Evolutionary conservation across 192 early-diverging fungal species (phyloP).

Genomic region (Rhizophagus prolifer): DNA sequence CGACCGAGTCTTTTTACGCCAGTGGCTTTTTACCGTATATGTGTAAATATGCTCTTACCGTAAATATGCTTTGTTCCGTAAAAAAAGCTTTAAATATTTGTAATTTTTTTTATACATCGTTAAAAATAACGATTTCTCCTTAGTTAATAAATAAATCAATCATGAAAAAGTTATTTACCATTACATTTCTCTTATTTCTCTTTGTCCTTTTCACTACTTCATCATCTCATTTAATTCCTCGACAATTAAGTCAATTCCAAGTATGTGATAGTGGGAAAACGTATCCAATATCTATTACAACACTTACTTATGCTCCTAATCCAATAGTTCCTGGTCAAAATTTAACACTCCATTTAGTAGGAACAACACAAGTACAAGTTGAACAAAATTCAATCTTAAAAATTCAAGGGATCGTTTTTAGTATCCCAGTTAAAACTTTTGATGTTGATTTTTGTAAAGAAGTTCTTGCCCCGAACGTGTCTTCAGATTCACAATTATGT

Average conservation of each 20-base stretch:
- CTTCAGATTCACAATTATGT: background rate
- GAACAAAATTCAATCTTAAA: background rate
- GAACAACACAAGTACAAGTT: background rate
- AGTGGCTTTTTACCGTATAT: no score
- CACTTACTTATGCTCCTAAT: background rate
- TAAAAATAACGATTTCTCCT: no score
- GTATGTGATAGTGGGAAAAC: background rate
- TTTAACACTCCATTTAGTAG: background rate
- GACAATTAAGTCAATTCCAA: background rate
- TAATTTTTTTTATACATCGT: no score
- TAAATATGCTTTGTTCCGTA: no score
- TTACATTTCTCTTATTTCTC: background rate
- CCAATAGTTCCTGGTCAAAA: background rate
- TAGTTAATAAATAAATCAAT: background rate
- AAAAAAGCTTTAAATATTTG: no score
- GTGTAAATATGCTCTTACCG: no score
- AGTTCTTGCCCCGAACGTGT: no score
- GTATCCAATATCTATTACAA: background rate
- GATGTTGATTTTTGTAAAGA: background rate
- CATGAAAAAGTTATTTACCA: background rate
- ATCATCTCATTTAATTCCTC: background rate
- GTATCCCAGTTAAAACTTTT: no score
- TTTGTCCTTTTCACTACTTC: background rate
- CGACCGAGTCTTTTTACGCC: no score
- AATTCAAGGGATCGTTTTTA: background rate